Base-by-base conservation (phyloP, 2,329 filamentous ascomycete genomes). In the Xylariaceae sp. region DNA sequence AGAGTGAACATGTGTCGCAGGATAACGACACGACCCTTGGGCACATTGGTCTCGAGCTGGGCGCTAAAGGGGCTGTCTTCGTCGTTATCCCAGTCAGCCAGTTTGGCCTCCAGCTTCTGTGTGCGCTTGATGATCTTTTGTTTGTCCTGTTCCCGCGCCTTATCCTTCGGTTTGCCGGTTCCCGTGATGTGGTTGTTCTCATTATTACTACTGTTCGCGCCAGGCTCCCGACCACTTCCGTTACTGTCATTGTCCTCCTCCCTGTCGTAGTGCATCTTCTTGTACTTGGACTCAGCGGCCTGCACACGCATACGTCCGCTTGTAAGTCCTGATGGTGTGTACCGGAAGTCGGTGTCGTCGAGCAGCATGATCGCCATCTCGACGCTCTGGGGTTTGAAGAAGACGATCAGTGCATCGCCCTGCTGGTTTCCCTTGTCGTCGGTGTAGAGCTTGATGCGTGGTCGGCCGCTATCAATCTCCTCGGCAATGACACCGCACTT, bases 31-130 rank as follows among this genome's bases (percentile, higher is more conserved):
- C 92, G 95, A 68, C 92, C 89, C 76, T 84, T 88, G 68, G 79
- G 81, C 56, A 76, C 73, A 48, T 69, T 72, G 8, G 73, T 80
- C n/a, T 81, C 80, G 23, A 85, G 69, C 23, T 78, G 74, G 1
- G 66, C 70, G 2, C 72, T 79, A 62, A 76, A 82, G 30, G 88
- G 83, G 13, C 56, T 52, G 50, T 64, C 58, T 57, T 93, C 88
- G 71, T 97, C 92, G 69, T 97, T 93, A 69, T 91, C 89, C 94
- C 94, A 99, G 73, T 97, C 92, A 2, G 92, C 89, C 39, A 97
- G 84, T 75, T 93, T 92, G 53, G 91, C 93, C 69, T 93, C 90
- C 67, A 97, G 80, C 72, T 93, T 94, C 73, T 96, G 89, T 0
- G 90, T 93, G 74, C 92, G 92, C 74, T 87, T 88, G 72, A 96